Base-by-base conservation (phyloP, 257 asterid species). In the Nicotiana tomentosiformis region DNA sequence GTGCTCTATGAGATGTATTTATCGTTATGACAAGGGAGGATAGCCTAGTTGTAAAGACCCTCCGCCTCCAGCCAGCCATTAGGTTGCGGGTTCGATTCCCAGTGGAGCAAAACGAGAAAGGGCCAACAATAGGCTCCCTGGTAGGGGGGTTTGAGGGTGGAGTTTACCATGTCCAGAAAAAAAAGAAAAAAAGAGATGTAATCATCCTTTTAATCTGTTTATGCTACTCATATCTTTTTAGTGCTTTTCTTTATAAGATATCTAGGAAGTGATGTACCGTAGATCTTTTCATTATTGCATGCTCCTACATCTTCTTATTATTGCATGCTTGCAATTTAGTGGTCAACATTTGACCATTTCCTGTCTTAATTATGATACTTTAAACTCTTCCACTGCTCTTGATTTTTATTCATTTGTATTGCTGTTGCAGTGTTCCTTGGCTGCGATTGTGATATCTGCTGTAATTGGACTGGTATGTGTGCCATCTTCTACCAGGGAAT, bases 371-470 rank as follows among this genome's bases (percentile, higher is more conserved):
- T 76, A 49, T 76, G 80, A 26, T 26, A 51, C 53, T 51, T 76
- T 29, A 15, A 51, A 26, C 64, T 26, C 77, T 51, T 76, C 23
- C 80, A 51, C 23, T 51, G 12, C 26, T 76, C 64, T 49, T 61
- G 29, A 32, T 76, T 51, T 76, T 26, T 76, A 51, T 76, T 51
- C 53, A 26, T 51, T 76, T 49, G 8, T 15, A 49, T 76, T 76
- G 64, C 64, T 81, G 90, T 82, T 90, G 89, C 96, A 93, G 99
- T 90, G 97, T 88, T 90, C 86, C 78, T 91, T 96, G 84, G 99
- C 99, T 83, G 98, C 99, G 76, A 94, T 96, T 69, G 99, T 96
- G 87, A 92, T 96, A 83, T 92, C 99, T 77, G 99, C 99, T 87
- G 99, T 96, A 82, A 85, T 93, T 84, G 99, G 99, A 87, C 93